Conservation (phyloP, 352 stramenopile genomes). For the Thalassiosira mediterranea region DNA sequence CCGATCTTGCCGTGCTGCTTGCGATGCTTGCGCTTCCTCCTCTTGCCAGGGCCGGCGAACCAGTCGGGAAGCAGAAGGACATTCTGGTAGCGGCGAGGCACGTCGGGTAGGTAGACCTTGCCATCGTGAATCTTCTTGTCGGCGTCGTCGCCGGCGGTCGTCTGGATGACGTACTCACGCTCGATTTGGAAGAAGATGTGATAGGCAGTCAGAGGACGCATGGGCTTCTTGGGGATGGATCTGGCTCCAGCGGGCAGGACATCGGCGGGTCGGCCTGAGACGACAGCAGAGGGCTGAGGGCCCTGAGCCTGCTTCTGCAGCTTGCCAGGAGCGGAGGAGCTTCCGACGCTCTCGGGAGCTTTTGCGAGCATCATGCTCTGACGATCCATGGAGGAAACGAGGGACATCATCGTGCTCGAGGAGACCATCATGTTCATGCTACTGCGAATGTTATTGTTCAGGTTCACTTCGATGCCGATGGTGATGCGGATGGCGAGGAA, state of each 20-base stretch:
- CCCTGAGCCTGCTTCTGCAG: too few relatives aligned
- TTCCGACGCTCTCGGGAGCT: too few relatives aligned
- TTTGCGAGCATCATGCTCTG: too few relatives aligned
- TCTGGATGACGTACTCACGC: slow-evolving; percentile 50
- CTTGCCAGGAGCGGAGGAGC: too few relatives aligned
- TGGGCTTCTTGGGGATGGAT: slow-evolving; percentile 40
- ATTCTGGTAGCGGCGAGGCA: not conserved
- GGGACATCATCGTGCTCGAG: too few relatives aligned
- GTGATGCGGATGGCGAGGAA: too few relatives aligned
- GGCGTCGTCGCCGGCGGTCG: not conserved
- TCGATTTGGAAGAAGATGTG: slow-evolving; percentile 63
- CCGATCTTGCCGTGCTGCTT: slow-evolving; percentile 64
- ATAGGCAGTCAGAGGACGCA: slow-evolving; percentile 49
- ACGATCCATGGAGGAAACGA: too few relatives aligned
- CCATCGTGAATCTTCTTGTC: slow-evolving; percentile 6
- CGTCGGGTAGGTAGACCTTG: not conserved
- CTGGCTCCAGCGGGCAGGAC: not conserved
- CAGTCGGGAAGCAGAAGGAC: slow-evolving; percentile 7
- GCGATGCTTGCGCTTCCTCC: slow-evolving; percentile 40
- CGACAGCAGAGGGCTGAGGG: too few relatives aligned
- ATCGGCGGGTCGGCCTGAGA: not conserved
- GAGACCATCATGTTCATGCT: too few relatives aligned
- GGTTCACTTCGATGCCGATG: too few relatives aligned
- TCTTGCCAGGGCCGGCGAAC: slow-evolving; percentile 14
- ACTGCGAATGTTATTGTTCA: too few relatives aligned